Evolutionary conservation across 2,329 filamentous ascomycete species (phyloP), one percentile per base, ranked within the genome.

Genomic region (Ophiostoma ips): DNA sequence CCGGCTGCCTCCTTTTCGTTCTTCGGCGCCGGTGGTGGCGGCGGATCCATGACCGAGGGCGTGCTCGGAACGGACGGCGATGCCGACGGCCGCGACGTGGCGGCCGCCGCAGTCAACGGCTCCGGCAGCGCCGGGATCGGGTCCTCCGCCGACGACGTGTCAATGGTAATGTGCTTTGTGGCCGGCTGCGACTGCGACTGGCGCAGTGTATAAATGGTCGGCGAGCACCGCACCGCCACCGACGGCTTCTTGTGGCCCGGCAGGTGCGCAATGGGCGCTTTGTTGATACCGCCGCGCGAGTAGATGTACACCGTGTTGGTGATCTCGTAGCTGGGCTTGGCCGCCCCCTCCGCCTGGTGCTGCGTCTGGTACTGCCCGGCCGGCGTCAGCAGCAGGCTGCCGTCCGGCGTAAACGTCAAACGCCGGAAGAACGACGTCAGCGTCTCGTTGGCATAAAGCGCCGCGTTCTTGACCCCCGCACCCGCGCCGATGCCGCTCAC

Each of bases 231-330:
- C 53, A 98, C 87, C 1, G 89, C 92, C 11, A 98, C 87, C 0
- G 92, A 96, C 0, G 92, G 92, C 65, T 98, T 98, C 71, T 95
- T 98, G 66, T 96, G 90, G 2, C 92, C 92, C 0, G 92, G 92
- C 7, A 98, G 74, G 66, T 96, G 92, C 7, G 90, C 88, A 51
- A 96, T 84, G 2, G 92, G 92, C 1, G 92, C 88, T 63, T 94
- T 95, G 68, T 95, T 96, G 61, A 98, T 87, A 21, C 92, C 92
- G 30, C 89, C 92, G 58, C 92, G 76, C 0, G 90, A 95, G 65
- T 98, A 98, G 49, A 98, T 92, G 66, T 98, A 98, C 19, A 98
- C 94, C 0, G 92, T 98, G 62, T 98, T 98, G 59, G 85, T 88
- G 48, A 95, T 76, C 57, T 98, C 90, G 58, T 92, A 90, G 1